Percentiles rank a stretch among this genome's conserved stretches.
Conservation (phyloP, 2,329 filamentous ascomycete species). For the Monosporascus ibericus region DNA sequence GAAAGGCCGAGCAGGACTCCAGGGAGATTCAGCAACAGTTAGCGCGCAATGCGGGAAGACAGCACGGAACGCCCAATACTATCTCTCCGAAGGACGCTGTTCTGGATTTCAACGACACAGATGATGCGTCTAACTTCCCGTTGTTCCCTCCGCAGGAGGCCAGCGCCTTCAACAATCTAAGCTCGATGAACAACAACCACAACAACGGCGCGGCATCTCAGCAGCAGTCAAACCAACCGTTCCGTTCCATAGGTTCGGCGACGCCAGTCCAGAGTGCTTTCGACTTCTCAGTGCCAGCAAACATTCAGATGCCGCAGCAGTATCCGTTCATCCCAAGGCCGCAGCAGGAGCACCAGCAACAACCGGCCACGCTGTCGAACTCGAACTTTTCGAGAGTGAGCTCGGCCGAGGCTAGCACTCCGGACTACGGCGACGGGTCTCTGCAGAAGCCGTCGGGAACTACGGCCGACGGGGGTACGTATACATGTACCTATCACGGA, state of each 20-base stretch:
- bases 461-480: constrained; percentile 75
- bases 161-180: constrained; percentile 28
- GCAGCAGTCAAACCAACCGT: constrained; percentile 20
- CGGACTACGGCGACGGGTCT: constrained; percentile 26
- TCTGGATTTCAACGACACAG: constrained; percentile 73
- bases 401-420: constrained; percentile 35
- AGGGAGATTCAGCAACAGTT: constrained; percentile 37
- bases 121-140: constrained; percentile 63
- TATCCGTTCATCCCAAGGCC: constrained; percentile 31
- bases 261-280: constrained; percentile 22
- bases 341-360: constrained; percentile 17
- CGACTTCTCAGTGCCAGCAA: constrained; percentile 32
- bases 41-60: constrained; percentile 28
- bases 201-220: constrained; percentile 12
- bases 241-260: constrained; percentile 17
- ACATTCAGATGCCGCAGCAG: constrained; percentile 25
- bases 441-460: constrained; percentile 54
- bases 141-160: constrained; percentile 62
- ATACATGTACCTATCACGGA: constrained; percentile 93
- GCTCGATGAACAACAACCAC: constrained; percentile 12
- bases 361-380: constrained; percentile 31
- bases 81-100: constrained; percentile 93
- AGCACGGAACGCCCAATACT: constrained; percentile 61
- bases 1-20: constrained; percentile 54
- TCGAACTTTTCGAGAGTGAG: constrained; percentile 34